These are phyloP conservation scores for Dothistroma septosporum DNA, from an alignment of 2,329 filamentous ascomycete genomes.

Conservation along the genomic window DNA sequence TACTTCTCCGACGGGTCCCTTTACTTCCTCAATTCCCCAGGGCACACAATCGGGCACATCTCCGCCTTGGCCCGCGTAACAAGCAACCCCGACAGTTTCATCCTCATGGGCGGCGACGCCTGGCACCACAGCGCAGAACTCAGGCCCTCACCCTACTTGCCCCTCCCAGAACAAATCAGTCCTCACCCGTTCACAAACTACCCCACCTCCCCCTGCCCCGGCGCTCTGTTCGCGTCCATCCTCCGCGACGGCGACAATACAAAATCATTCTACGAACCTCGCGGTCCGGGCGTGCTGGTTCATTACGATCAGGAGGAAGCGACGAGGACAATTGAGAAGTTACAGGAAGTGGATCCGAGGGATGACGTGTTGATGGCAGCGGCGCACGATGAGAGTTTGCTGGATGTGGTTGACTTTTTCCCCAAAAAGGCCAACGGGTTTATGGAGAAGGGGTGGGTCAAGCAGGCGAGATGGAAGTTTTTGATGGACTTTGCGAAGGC, in stretches of 20 bases:
- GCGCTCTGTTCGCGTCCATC: slow-evolving; percentile 38
- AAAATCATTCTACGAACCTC: slow-evolving; percentile 29
- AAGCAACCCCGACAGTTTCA: slow-evolving; percentile 38
- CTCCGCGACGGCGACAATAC: slow-evolving; percentile 30
- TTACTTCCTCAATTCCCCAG: slow-evolving; percentile 51
- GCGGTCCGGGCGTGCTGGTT: slow-evolving; percentile 25
- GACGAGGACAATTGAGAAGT: slow-evolving; percentile 41
- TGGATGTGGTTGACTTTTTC: slow-evolving; percentile 48
- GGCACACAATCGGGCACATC: slow-evolving; percentile 50
- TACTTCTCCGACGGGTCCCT: slow-evolving; percentile 55
- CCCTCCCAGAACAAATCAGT: slow-evolving; percentile 37
- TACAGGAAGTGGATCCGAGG: slow-evolving; percentile 46
- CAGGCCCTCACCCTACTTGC: slow-evolving; percentile 42
- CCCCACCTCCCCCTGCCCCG: slow-evolving; percentile 37
- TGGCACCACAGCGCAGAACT: slow-evolving; percentile 45
- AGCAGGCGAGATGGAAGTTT: slow-evolving; percentile 48
- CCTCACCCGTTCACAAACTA: slow-evolving; percentile 39
- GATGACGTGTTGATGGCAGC: slow-evolving; percentile 45
- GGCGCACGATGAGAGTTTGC: slow-evolving; percentile 46
- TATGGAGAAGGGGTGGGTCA: slow-evolving; percentile 44
- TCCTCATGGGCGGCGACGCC: slow-evolving; percentile 49
- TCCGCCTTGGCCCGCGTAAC: slow-evolving; percentile 46
- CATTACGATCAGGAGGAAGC: slow-evolving; percentile 33
- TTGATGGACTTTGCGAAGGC: slow-evolving; percentile 44
- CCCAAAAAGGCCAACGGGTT: slow-evolving; percentile 49